Percentiles rank a stretch among this genome's conserved stretches.
phyloP scores from a whole-genome alignment of 257 asterid genomes.

The Pogostemon cablin region DNA sequence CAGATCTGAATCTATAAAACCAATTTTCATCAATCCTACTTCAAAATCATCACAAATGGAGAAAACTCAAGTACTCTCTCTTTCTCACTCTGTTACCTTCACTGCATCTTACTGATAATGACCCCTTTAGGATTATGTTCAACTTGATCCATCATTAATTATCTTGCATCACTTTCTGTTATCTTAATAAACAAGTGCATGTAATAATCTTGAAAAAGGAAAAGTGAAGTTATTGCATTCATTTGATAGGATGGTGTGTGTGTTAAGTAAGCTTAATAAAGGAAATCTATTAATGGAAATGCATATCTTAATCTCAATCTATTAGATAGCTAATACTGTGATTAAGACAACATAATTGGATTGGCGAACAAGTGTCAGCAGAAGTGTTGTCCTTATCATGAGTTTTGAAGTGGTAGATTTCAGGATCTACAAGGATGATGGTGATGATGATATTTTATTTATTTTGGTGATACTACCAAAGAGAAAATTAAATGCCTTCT shows the following conservation, averaged over 20 bases:
- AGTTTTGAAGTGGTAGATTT: neutral
- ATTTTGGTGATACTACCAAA: neutral
- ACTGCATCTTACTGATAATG: constrained; percentile 29
- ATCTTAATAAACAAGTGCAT: too few relatives aligned
- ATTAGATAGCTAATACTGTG: too few relatives aligned
- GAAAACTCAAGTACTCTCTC: neutral
- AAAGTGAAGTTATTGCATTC: too few relatives aligned
- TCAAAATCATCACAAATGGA: constrained; percentile 24
- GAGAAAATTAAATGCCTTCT: neutral
- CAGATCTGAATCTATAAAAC: neutral
- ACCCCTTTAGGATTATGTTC: constrained; percentile 33
- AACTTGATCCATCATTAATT: neutral
- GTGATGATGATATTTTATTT: neutral
- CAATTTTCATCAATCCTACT: neutral
- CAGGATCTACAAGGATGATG: neutral
- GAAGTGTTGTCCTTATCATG: neutral
- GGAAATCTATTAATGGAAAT: too few relatives aligned
- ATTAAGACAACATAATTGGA: neutral
- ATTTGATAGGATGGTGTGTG: too few relatives aligned
- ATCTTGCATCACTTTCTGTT: too few relatives aligned
- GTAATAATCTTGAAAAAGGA: too few relatives aligned
- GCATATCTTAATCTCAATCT: too few relatives aligned
- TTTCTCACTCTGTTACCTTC: constrained; percentile 21
- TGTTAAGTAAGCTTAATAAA: too few relatives aligned
- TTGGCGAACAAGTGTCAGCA: neutral